Conservation (phyloP, 2,329 filamentous ascomycete genomes). For the Cercospora nicotianae region DNA sequence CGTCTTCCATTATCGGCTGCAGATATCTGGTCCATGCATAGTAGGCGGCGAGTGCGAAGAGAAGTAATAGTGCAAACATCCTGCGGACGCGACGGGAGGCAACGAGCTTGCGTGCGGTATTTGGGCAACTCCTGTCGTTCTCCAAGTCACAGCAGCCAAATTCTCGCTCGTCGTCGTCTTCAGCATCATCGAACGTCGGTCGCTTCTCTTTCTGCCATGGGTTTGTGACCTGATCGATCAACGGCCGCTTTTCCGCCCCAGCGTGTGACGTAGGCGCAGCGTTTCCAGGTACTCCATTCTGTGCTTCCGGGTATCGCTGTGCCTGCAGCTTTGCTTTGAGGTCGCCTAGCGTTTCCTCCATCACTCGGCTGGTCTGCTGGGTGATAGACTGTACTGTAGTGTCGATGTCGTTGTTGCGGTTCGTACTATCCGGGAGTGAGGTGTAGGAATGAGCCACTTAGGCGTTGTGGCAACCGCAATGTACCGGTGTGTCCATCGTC, state of each 20-base stretch:
- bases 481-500: background rate
- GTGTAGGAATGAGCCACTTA: background rate
- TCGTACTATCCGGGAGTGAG: background rate
- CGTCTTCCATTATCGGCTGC: conserved; percentile 40
- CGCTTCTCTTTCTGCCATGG: conserved; percentile 29
- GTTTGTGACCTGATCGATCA: conserved; percentile 34
- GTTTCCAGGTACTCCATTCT: background rate
- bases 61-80: conserved; percentile 37
- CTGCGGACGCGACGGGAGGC: conserved; percentile 32
- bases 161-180: conserved; percentile 25
- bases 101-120: conserved; percentile 21
- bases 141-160: conserved; percentile 37
- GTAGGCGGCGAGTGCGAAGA: conserved; percentile 35
- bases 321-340: conserved; percentile 11
- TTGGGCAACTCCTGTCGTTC: conserved; percentile 37
- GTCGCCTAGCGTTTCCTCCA: conserved; percentile 15
- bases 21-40: conserved; percentile 42
- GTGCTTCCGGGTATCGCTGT: background rate
- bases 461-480: background rate
- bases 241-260: conserved; percentile 18
- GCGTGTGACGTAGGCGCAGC: conserved; percentile 10
- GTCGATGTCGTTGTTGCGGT: background rate
- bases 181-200: background rate
- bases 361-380: background rate
- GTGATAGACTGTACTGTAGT: background rate